These are phyloP conservation scores for Rhynchospora breviuscula DNA, from an alignment of 176 grass and related monocot species.

Conservation along the genomic window DNA sequence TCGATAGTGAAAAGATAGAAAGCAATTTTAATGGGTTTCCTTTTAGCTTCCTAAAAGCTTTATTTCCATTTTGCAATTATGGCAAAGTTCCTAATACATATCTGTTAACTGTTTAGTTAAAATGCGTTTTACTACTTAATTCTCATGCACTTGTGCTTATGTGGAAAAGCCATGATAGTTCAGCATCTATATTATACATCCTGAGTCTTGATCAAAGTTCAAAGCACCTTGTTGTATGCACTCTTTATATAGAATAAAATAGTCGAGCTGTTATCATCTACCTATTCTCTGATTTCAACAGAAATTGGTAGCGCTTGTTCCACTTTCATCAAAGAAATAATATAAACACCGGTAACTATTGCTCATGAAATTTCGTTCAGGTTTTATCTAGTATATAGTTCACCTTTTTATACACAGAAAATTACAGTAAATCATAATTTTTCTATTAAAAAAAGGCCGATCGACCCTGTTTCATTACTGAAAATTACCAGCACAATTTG, in stretches of 20 bases:
- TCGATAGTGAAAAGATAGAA: slow-evolving; percentile 14
- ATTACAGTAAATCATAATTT: too few relatives aligned
- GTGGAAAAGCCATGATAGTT: not conserved
- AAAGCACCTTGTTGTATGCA: not conserved
- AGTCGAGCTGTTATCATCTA: not conserved
- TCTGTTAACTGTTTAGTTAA: not conserved
- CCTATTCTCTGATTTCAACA: too few relatives aligned
- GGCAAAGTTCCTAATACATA: not conserved
- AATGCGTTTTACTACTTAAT: not conserved
- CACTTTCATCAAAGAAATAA: too few relatives aligned
- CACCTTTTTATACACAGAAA: too few relatives aligned
- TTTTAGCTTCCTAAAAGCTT: not conserved
- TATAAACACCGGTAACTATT: too few relatives aligned
- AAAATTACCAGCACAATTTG: too few relatives aligned
- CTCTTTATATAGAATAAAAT: not conserved
- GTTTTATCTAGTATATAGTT: too few relatives aligned
- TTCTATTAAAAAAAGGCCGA: too few relatives aligned
- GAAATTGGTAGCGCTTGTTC: too few relatives aligned
- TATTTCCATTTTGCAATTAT: not conserved
- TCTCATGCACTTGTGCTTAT: not conserved
- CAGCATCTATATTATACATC: not conserved
- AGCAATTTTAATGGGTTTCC: slow-evolving; percentile 2
- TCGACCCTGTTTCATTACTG: too few relatives aligned
- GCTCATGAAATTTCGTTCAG: too few relatives aligned
- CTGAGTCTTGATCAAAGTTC: not conserved